A percentile compares a stretch with the other conserved stretches of the same genome.
These are phyloP conservation scores for Xylariaceae sp. DNA, from an alignment of 2,329 filamentous ascomycete genomes.

Conservation along the genomic window DNA sequence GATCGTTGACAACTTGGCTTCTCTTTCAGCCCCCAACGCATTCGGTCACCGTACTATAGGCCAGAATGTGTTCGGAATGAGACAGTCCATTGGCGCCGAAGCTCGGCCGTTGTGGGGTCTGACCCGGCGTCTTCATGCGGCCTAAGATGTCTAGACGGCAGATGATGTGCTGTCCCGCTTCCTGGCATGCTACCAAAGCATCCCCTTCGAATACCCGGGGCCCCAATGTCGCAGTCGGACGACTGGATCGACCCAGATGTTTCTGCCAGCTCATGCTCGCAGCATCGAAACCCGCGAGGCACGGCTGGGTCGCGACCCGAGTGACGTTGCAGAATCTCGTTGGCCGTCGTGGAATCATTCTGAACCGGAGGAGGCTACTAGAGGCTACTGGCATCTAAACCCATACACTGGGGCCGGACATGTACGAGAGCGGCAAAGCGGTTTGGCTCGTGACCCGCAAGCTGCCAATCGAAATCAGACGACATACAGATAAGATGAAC, in stretches of 20 bases:
- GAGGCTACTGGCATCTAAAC: neutral
- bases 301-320: neutral
- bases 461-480: neutral
- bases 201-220: constrained; percentile 1
- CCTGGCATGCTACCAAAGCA: neutral
- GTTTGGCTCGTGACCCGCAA: neutral
- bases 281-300: neutral
- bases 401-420: neutral
- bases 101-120: constrained; percentile 12
- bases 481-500: neutral
- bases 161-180: constrained; percentile 7
- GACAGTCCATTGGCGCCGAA: constrained; percentile 1
- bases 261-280: constrained; percentile 9
- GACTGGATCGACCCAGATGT: constrained; percentile 2
- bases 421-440: constrained; percentile 3
- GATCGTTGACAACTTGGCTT: neutral
- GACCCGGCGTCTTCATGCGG: constrained; percentile 4
- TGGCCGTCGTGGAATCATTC: neutral
- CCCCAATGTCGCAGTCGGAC: constrained; percentile 5
- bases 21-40: constrained; percentile 3
- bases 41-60: constrained; percentile 17
- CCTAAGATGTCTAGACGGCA: neutral
- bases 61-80: neutral
- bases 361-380: constrained; percentile 1
- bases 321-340: neutral